phyloP scores from a whole-genome alignment of 1,284 basidiomycete genomes.

The Ganoderma sinense region DNA sequence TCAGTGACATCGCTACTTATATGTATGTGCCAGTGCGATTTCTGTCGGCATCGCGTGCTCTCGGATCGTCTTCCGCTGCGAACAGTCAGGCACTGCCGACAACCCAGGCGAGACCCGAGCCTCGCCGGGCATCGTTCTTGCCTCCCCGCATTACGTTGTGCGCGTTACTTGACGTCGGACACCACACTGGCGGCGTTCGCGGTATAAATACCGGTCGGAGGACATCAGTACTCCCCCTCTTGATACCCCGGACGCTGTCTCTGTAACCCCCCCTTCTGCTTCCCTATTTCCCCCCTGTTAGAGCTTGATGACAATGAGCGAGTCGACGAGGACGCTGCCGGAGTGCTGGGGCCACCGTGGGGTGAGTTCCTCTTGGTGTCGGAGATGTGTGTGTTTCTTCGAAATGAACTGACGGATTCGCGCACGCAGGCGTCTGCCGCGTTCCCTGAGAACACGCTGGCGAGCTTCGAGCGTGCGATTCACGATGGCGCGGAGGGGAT shows the following conservation, averaged over 20 bases:
- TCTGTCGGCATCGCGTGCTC: not conserved
- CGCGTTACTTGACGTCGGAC: not conserved
- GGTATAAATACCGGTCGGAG: not conserved
- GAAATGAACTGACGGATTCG: slow-evolving; percentile 16
- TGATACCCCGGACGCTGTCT: not conserved
- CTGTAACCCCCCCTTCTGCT: slow-evolving; percentile 2
- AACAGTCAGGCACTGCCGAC: not conserved
- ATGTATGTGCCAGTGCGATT: not conserved
- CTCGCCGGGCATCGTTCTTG: not conserved
- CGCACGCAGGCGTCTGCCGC: slow-evolving; percentile 77
- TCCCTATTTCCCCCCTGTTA: not conserved
- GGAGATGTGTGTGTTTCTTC: not conserved
- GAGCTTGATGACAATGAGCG: not conserved
- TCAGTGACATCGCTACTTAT: not conserved
- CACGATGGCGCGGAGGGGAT: slow-evolving; percentile 94
- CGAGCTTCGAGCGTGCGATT: slow-evolving; percentile 93
- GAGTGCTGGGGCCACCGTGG: slow-evolving; percentile 97
- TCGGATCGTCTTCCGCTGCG: not conserved
- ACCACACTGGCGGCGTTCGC: not conserved
- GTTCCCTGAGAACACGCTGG: slow-evolving; percentile 92
- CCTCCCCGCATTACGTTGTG: not conserved
- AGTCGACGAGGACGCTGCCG: slow-evolving; percentile 31
- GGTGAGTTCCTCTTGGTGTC: slow-evolving; percentile 56
- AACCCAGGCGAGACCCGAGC: not conserved
- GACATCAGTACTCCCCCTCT: not conserved